Base-by-base conservation (phyloP, 2,329 filamentous ascomycete species). In the Stenocarpella maydis region DNA sequence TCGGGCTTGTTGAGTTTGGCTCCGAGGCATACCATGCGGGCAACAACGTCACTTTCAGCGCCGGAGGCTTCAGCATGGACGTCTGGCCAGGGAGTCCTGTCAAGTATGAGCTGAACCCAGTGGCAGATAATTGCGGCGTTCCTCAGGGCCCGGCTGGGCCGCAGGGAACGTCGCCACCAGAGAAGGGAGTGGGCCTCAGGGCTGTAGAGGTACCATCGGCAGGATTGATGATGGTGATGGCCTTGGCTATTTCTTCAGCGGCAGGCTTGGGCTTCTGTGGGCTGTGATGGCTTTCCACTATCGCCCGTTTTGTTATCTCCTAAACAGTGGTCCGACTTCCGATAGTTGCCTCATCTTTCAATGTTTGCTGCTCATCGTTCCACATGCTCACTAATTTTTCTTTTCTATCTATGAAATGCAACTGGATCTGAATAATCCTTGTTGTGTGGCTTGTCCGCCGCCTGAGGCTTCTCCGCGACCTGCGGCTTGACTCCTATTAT, bases 1-100 rank as follows among this genome's bases (percentile, higher is more conserved):
- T 79, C 14, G 77, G 77, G 14, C 69, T 77, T 9, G 72, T 78
- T n/a, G 73, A 74, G 54, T 78, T 78, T 66, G 77, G 77, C 19
- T 75, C 75, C 47, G 77, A 79, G 66, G 74, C 76, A 5, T 78
- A 74, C 69, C 73, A 75, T 39, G 75, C 77, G 3, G 64, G 53
- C 0, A 72, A 68, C 39, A 77, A 77, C 52, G 74, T 78, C 60
- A 79, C 77, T 12, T 79, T 79, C 69, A 75, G 75, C 31, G 75
- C 76, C 1, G 69, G 73, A 4, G 71, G 72, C 58, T 78, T 77
- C 41, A 68, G 54, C 21, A 73, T 77, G 70, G 54, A 74, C 2
- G 69, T 78, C 21, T 61, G 71, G 63, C 60, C 70, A 26, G 75
- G 69, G 4, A 41, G 24, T 15, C 69, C 69, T 43, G 61, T 68